phyloP scores from a whole-genome alignment of 2,329 filamentous ascomycete species.

The Fusarium marasasianum region DNA sequence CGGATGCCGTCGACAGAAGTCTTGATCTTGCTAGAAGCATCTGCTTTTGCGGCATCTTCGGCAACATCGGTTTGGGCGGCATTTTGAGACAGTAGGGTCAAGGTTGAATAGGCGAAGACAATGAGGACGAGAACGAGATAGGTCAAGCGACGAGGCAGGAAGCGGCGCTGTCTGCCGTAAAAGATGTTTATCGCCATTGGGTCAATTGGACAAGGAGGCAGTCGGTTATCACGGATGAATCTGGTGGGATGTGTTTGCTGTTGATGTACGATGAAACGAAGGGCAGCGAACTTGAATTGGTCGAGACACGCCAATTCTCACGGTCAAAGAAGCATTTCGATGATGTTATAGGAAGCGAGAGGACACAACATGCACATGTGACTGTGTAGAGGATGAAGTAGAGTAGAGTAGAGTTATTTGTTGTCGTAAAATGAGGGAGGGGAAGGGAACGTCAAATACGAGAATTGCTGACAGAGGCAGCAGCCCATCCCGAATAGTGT shows the following conservation, averaged over 20 bases:
- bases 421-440: not conserved
- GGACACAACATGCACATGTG: not conserved
- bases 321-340: slow-evolving; percentile 16
- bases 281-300: not conserved
- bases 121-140: slow-evolving; percentile 61
- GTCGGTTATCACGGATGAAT: not conserved
- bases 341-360: not conserved
- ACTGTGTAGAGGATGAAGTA: not conserved
- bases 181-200: slow-evolving; percentile 47
- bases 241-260: not conserved
- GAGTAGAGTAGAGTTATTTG: not conserved
- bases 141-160: slow-evolving; percentile 63
- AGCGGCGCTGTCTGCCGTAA: slow-evolving; percentile 59
- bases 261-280: slow-evolving; percentile 2
- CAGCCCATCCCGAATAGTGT: not conserved
- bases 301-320: slow-evolving; percentile 6
- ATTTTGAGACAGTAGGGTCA: slow-evolving; percentile 58
- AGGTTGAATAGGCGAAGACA: slow-evolving; percentile 63
- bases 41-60: not conserved
- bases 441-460: slow-evolving; percentile 10
- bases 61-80: not conserved
- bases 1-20: slow-evolving; percentile 58
- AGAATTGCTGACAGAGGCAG: slow-evolving; percentile 13
- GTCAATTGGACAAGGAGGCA: slow-evolving; percentile 3
- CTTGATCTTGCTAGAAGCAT: slow-evolving; percentile 56